Percentiles rank a stretch among this genome's conserved stretches.
Conservation (phyloP, 495 filamentous ascomycete species). For the Polyplosphaeria fusca region DNA sequence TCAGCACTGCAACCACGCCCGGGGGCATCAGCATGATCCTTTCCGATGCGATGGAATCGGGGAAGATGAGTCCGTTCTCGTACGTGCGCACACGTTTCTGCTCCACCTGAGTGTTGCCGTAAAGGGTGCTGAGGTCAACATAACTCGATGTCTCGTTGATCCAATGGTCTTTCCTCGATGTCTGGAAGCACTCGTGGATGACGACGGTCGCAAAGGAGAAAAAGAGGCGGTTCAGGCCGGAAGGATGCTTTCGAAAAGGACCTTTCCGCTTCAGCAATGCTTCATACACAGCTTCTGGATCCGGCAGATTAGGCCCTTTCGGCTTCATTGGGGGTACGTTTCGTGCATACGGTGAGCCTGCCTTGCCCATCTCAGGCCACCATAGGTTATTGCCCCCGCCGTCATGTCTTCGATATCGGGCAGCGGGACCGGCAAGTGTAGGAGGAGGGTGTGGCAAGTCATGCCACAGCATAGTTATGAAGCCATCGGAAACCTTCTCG, state of each 20-base stretch:
- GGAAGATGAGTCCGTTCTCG: slow-evolving; percentile 33
- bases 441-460: slow-evolving; percentile 35
- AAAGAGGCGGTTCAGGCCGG: slow-evolving; percentile 37
- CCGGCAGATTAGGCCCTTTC: slow-evolving; percentile 35
- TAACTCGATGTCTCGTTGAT: slow-evolving; percentile 40
- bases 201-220: slow-evolving; percentile 39
- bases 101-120: slow-evolving; percentile 35
- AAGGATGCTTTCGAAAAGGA: slow-evolving; percentile 38
- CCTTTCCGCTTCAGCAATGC: slow-evolving; percentile 35
- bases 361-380: slow-evolving; percentile 48
- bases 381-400: slow-evolving; percentile 42
- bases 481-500: slow-evolving; percentile 34
- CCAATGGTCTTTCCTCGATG: slow-evolving; percentile 43
- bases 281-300: slow-evolving; percentile 34
- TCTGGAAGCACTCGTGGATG: slow-evolving; percentile 34
- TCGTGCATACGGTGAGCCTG: slow-evolving; percentile 38
- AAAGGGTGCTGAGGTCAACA: slow-evolving; percentile 38
- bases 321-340: slow-evolving; percentile 36
- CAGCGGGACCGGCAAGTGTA: slow-evolving; percentile 32
- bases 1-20: slow-evolving; percentile 32
- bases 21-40: slow-evolving; percentile 40
- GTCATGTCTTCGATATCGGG: slow-evolving; percentile 42
- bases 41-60: slow-evolving; percentile 37
- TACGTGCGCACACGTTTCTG: slow-evolving; percentile 36
- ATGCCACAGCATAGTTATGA: slow-evolving; percentile 38